phyloP scores from a whole-genome alignment of 2,329 filamentous ascomycete genomes.

The Elsinoe perseae region DNA sequence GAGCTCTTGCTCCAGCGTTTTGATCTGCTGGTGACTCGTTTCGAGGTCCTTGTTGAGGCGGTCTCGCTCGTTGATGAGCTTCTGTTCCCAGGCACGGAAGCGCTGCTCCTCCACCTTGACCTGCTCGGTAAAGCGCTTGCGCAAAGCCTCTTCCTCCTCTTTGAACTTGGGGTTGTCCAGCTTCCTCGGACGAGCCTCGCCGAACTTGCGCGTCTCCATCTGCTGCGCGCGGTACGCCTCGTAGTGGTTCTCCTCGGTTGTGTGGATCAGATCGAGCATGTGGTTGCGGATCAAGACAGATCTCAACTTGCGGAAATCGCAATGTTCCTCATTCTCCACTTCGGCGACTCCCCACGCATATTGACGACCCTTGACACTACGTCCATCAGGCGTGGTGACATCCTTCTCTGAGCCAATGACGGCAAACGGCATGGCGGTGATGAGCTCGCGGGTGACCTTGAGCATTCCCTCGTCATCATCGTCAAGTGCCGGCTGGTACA shows the following conservation, averaged over 20 bases:
- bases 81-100: slow-evolving; percentile 99
- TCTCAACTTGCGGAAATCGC: slow-evolving; percentile 99
- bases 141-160: slow-evolving; percentile 95
- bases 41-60: slow-evolving; percentile 99
- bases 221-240: slow-evolving; percentile 98
- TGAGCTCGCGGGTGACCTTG: slow-evolving; percentile 86
- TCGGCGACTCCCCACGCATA: slow-evolving; percentile 99
- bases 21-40: slow-evolving; percentile 86
- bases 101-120: slow-evolving; percentile 99
- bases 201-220: slow-evolving; percentile 99
- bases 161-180: slow-evolving; percentile 99
- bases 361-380: slow-evolving; percentile 96
- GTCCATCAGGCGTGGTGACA: slow-evolving; percentile 89
- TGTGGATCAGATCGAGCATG: slow-evolving; percentile 99
- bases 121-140: slow-evolving; percentile 99
- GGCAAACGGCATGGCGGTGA: slow-evolving; percentile 96
- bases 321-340: slow-evolving; percentile 99
- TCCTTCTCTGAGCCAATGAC: slow-evolving; percentile 99
- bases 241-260: slow-evolving; percentile 98
- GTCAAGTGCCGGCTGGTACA: slow-evolving; percentile 95
- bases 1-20: slow-evolving; percentile 83
- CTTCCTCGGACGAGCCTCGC: slow-evolving; percentile 93
- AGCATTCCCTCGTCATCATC: slow-evolving; percentile 96
- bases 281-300: slow-evolving; percentile 95
- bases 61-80: slow-evolving; percentile 97